Base-by-base conservation (phyloP, 495 filamentous ascomycete species). In the Penicillium robsamsonii region DNA sequence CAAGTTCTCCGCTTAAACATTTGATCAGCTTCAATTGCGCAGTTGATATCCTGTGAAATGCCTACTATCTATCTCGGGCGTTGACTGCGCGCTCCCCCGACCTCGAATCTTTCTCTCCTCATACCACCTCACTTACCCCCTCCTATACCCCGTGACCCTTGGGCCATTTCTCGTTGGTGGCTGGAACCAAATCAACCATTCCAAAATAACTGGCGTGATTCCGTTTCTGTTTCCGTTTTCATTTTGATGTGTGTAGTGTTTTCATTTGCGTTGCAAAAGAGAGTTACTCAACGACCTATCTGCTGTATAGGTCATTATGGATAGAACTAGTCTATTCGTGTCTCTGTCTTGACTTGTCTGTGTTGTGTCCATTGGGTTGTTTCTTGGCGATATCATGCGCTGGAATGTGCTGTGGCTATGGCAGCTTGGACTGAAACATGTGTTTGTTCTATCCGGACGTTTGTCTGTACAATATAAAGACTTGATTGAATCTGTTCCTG, bases 1-100 rank as follows among this genome's bases (percentile, higher is more conserved):
- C 75, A 89, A 87, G 72, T 96, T 96, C 81, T 92, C 91, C 38
- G 69, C 76, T 56, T 79, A 68, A 73, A 64, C 54, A 46, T 41
- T 41, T 52, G 24, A 59, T 50, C 37, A 47, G 24, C 18, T 17
- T 35, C 30, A 29, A 38, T 12, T 41, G 40, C 49, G 35, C 31
- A 41, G 44, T 55, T 22, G 18, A 56, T 46, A 9, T 35, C 24
- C 25, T 29, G 57, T 52, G 25, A 33, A 25, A 43, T 13, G 38
- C 11, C 30, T 25, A 22, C 29, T 4, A 11, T 25, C 53, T 46
- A 38, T 46, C 43, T 22, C 43, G 44, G 33, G 25, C 45, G 44
- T 45, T 40, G 53, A 44, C 30, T 53, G 43, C 24, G 53, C 30
- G 24, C 17, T 27, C 20, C 31, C 30, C n/a, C 24, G 13, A 53